These are phyloP conservation scores for Psilocybe azurescens DNA, from an alignment of 768 basidiomycete genomes.

Conservation along the genomic window DNA sequence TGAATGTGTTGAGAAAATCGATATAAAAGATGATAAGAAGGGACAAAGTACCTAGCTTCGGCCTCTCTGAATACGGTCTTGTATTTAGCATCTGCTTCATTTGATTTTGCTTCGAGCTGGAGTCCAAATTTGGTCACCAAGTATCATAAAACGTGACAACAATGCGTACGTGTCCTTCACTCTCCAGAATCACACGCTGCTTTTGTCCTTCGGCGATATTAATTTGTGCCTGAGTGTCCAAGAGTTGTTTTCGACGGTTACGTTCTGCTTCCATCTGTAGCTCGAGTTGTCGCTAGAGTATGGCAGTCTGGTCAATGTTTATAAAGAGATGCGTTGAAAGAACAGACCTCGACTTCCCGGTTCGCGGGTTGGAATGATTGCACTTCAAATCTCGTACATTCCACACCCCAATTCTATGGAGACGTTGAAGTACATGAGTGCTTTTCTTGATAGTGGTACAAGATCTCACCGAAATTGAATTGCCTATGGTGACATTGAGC, in stretches of 20 bases:
- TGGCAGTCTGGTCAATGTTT: background rate
- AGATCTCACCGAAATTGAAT: constrained; percentile 45
- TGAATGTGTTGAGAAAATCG: no score
- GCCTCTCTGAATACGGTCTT: constrained; percentile 57
- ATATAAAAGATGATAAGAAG: no score
- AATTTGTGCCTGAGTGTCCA: constrained; percentile 62
- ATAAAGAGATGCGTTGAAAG: background rate
- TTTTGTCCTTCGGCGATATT: constrained; percentile 66
- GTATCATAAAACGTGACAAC: background rate
- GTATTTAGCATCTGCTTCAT: constrained; percentile 58
- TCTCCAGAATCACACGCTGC: constrained; percentile 58
- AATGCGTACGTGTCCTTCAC: constrained; percentile 51
- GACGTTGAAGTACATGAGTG: background rate
- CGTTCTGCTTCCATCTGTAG: constrained; percentile 66
- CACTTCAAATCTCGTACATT: constrained; percentile 63
- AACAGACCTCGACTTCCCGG: constrained; percentile 56
- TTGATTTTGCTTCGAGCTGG: constrained; percentile 53
- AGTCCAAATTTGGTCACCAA: background rate
- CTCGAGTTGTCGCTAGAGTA: constrained; percentile 56
- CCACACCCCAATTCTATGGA: constrained; percentile 57
- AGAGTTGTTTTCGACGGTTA: constrained; percentile 57
- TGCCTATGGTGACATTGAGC: constrained; percentile 54
- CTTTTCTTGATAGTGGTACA: background rate
- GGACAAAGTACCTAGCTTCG: constrained; percentile 35
- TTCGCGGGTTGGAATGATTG: constrained; percentile 65